Evolutionary conservation across 2,329 filamentous ascomycete genomes (phyloP).

Genomic region (Aspergillus calidoustus): DNA sequence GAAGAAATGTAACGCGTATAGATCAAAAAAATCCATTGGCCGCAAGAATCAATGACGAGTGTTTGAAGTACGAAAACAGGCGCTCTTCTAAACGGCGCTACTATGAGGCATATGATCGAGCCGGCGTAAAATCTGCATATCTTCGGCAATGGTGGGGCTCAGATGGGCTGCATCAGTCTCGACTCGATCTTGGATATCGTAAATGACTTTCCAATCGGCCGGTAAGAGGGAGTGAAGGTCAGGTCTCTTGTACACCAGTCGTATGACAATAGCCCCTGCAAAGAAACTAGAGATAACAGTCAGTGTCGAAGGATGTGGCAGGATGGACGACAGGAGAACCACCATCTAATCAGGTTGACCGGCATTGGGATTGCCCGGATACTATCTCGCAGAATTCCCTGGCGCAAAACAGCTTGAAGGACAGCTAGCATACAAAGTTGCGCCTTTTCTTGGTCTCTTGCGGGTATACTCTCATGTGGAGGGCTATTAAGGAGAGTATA

Average conservation of each 20-base stretch:
- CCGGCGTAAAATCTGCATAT: not conserved
- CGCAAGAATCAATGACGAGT: not conserved
- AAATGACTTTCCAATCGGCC: not conserved
- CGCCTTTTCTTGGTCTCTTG: slow-evolving; percentile 1
- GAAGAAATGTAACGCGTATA: not conserved
- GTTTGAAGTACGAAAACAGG: not conserved
- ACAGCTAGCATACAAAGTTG: not conserved
- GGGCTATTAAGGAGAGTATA: slow-evolving; percentile 1
- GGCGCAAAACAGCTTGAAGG: not conserved
- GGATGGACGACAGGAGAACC: not conserved
- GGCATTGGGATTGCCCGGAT: not conserved
- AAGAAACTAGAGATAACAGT: not conserved
- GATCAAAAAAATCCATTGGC: not conserved
- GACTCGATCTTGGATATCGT: slow-evolving; percentile 1
- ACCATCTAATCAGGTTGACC: not conserved
- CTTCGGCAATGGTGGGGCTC: not conserved
- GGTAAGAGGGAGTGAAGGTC: not conserved
- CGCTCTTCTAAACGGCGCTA: not conserved
- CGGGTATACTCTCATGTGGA: not conserved
- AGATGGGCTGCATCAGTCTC: not conserved
- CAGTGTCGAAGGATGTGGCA: not conserved
- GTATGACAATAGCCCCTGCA: not conserved
- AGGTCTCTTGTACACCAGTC: not conserved
- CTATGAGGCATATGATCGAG: not conserved
- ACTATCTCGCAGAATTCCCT: not conserved